Evolutionary conservation across 2,329 filamentous ascomycete genomes (phyloP).

Genomic region (Colletotrichum shisoi): DNA sequence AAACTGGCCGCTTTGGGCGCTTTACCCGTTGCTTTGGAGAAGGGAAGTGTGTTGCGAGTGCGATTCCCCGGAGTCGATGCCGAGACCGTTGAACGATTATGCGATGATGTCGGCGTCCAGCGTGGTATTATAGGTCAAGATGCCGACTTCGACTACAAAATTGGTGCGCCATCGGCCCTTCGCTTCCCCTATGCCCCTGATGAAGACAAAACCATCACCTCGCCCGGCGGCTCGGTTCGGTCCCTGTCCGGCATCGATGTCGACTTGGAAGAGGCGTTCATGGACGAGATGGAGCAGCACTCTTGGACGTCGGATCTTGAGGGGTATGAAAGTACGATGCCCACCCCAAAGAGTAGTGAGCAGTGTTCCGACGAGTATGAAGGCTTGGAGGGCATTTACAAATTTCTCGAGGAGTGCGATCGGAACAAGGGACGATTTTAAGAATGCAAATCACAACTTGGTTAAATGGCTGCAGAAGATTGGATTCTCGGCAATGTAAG

Average conservation of each 20-base stretch:
- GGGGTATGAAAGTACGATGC: constrained; percentile 62
- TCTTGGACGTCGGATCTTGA: constrained; percentile 60
- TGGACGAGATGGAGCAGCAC: constrained; percentile 55
- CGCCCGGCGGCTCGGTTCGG: constrained; percentile 58
- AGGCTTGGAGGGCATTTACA: constrained; percentile 65
- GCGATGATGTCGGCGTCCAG: constrained; percentile 84
- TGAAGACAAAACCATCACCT: constrained; percentile 50
- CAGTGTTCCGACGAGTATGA: constrained; percentile 60
- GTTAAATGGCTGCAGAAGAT: constrained; percentile 1
- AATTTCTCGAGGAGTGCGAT: constrained; percentile 67
- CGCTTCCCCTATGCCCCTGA: constrained; percentile 85
- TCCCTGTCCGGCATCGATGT: constrained; percentile 54
- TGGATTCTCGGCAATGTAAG: constrained; percentile 24
- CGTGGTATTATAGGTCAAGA: constrained; percentile 84
- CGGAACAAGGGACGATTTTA: constrained; percentile 50
- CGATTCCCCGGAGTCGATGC: constrained; percentile 92
- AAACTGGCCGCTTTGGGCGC: constrained; percentile 80
- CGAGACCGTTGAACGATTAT: constrained; percentile 80
- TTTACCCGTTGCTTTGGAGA: constrained; percentile 78
- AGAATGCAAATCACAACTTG: constrained; percentile 11
- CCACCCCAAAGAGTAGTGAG: constrained; percentile 51
- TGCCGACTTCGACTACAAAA: constrained; percentile 70
- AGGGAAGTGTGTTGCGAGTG: constrained; percentile 71
- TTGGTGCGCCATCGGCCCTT: constrained; percentile 76
- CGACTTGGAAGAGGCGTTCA: constrained; percentile 49